phyloP scores from a whole-genome alignment of 331 rosid species.

The Stylosanthes scabra region DNA sequence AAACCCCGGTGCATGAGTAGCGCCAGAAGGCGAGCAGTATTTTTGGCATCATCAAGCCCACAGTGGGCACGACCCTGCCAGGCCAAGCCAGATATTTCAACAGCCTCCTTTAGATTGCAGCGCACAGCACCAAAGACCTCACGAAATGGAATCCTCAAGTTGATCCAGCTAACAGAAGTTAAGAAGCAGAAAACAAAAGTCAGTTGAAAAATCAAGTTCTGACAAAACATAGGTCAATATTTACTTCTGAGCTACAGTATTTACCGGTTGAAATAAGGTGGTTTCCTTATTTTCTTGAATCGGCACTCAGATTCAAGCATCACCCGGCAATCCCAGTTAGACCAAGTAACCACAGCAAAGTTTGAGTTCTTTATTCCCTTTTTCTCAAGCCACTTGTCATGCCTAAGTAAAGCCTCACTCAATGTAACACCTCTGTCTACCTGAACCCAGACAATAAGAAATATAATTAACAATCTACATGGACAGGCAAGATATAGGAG shows the following conservation, averaged over 20 bases:
- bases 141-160: constrained; percentile 77
- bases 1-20: constrained; percentile 84
- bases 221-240: constrained; percentile 24
- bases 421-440: constrained; percentile 92
- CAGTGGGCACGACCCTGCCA: constrained; percentile 99
- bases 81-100: constrained; percentile 80
- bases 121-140: constrained; percentile 83
- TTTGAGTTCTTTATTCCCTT: constrained; percentile 85
- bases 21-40: constrained; percentile 84
- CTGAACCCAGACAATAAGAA: constrained; percentile 53
- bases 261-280: constrained; percentile 93
- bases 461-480: constrained; percentile 35
- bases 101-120: constrained; percentile 95
- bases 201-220: constrained; percentile 40
- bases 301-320: constrained; percentile 97
- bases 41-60: constrained; percentile 96
- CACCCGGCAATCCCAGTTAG: constrained; percentile 93
- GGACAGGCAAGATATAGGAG: constrained; percentile 2
- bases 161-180: constrained; percentile 75
- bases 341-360: constrained; percentile 98
- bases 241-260: constrained; percentile 35
- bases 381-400: constrained; percentile 97
- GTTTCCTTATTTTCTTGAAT: constrained; percentile 89
- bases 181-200: constrained; percentile 43
- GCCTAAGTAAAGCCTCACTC: constrained; percentile 90